Evolutionary conservation across 1,284 basidiomycete genomes (phyloP), one percentile per base, ranked within the genome.

Genomic region (Taiwanofungus camphoratus): DNA sequence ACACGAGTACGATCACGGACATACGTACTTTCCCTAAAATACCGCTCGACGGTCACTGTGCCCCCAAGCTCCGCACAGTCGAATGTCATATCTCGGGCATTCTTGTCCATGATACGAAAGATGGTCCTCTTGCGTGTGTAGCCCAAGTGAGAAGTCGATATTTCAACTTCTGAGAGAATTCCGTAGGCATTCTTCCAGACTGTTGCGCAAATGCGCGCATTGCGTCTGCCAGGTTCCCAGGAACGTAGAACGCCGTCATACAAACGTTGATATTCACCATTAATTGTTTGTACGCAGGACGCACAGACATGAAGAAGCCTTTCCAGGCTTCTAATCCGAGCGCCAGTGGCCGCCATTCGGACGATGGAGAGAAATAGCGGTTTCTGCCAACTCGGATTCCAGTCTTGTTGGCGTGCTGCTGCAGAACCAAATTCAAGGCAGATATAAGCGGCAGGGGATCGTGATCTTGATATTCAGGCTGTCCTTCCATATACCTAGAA

Each of bases 181-280:
- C 56, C 1, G 54, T 65, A 0, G 71, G 77, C 64, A 76, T 69
- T 0, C 65, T 73, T 1, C 74, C 77, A 0, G 76, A 70, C 12
- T 62, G 54, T 3, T 46, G 49, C 5, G 56, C 49, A 52, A 82
- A 86, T 3, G 65, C 67, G 2, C 62, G 18, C 43, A 87, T 67
- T 0, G 76, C 72, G 0, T 79, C 63, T 1, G 73, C 77, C 3
- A 87, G 66, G 42, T 78, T 82, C 0, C 79, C 79, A 0, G 79
- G 74, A 4, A 66, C 61, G 46, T 86, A 74, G 56, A 88, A 88
- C 0, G 82, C 82, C 0, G 81, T 76, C 74, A 82, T 82, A 56
- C 81, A 83, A 12, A 78, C 74, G 48, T 84, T 86, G 19, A 87
- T 73, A 53, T 87, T 87, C 40, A 88, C 77, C 73, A 82, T 76